Base-by-base conservation (phyloP, 306 rosid genomes). In the Glycine soja region DNA sequence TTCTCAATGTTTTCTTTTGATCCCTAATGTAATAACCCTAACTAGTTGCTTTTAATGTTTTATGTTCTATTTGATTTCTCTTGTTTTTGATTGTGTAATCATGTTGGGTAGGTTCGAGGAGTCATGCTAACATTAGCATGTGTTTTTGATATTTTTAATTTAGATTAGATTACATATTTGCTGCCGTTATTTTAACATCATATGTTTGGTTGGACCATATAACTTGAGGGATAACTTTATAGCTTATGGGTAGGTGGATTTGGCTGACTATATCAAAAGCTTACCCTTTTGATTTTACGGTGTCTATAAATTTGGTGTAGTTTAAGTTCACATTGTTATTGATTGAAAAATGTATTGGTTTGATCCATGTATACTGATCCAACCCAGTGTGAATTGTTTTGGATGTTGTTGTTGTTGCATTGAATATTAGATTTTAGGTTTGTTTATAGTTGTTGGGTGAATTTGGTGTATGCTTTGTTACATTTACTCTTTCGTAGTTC, bases 381-480 rank as follows among this genome's bases (percentile, higher is more conserved):
- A 36, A 36, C 40, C 40, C 40, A 36, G 5, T 4, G 40, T 3
- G 40, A 36, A 36, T 36, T 0, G 43, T 4, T 38, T 4, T 38
- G 43, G 43, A 15, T 62, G 10, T 3, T 34, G 13, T 32, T 32
- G 51, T 8, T 52, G 14, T 10, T 36, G 10, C 4, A 50, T 38
- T 43, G 32, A 11, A 1, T 15, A 8, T n/a, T 51, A 19, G 9
- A 12, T 4, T 10, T 46, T 70, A 36, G 62, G 79, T 89, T 77
- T 13, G 56, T 24, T 70, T 2, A 0, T 38, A 94, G 74, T 11
- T 52, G 16, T 12, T 24, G 13, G 52, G 8, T 18, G 50, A 13
- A 6, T n/a, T 30, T 30, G 30, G 0, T 53, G 18, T 10, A 0
- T 40, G 3, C 4, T 67, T 48, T 11, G 10, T 15, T 12, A 3